phyloP scores from a whole-genome alignment of 164 flowering plant species.

The Houttuynia cordata region DNA sequence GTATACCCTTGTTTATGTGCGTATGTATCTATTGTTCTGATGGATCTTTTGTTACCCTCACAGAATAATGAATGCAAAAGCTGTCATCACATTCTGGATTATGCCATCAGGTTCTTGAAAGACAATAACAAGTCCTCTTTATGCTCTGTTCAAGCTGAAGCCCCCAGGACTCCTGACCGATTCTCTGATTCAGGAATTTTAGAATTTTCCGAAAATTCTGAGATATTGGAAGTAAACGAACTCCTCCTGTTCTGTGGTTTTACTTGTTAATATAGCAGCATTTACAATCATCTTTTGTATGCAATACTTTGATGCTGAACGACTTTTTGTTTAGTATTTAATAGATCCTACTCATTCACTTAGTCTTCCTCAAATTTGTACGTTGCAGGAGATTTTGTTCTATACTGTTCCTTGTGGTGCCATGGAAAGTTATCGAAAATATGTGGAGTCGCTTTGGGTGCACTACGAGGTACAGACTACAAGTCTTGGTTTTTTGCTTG shows the following conservation, averaged over 20 bases:
- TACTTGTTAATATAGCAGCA: too few species aligned
- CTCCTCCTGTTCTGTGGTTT: slow-evolving; percentile 1
- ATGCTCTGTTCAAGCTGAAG: slow-evolving; percentile 38
- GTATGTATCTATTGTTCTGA: too few species aligned
- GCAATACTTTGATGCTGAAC: too few species aligned
- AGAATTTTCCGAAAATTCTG: slow-evolving; percentile 49
- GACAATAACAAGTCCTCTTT: slow-evolving; percentile 25
- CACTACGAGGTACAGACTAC: slow-evolving; percentile 41
- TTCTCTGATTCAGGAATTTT: slow-evolving; percentile 32
- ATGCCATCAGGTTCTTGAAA: slow-evolving; percentile 72
- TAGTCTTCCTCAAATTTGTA: not conserved
- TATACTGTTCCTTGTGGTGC: slow-evolving; percentile 62
- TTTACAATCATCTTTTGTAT: too few species aligned
- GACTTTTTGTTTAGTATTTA: too few species aligned
- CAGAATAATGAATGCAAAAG: not conserved
- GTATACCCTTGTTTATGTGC: not conserved
- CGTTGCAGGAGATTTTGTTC: slow-evolving; percentile 64
- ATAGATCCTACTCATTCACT: too few species aligned
- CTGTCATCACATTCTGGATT: slow-evolving; percentile 26
- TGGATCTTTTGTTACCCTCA: too few species aligned
- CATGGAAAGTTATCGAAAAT: slow-evolving; percentile 59
- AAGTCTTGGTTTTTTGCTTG: not conserved
- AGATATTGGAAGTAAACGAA: slow-evolving; percentile 48
- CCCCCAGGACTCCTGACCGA: slow-evolving; percentile 53
- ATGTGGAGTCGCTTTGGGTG: slow-evolving; percentile 49